Conservation (phyloP, 139 green algal genomes). For the Ettlia oleoabundans region DNA sequence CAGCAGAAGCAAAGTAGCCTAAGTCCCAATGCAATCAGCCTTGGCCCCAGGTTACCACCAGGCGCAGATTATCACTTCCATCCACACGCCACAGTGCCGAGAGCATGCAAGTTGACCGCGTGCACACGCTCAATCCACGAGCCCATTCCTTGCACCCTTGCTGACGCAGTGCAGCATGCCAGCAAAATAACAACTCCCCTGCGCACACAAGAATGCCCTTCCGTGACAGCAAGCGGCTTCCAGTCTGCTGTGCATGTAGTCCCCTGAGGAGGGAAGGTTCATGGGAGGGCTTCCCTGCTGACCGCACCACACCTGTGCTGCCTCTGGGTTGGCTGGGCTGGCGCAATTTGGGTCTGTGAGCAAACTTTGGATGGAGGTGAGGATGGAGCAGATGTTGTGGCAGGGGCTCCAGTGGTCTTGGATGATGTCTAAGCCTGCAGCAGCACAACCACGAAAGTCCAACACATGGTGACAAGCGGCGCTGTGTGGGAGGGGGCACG, state of each 20-base stretch:
- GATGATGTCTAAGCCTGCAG: slow-evolving; percentile 94
- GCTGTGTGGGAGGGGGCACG: no score
- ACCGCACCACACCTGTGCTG: slow-evolving; percentile 63
- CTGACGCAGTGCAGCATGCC: no score
- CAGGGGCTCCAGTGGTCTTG: slow-evolving; percentile 89
- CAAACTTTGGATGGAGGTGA: slow-evolving; percentile 89
- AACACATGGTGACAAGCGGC: no score
- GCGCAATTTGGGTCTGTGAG: slow-evolving; percentile 92
- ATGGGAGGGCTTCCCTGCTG: background rate
- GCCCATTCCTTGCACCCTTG: no score
- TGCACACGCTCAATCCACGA: no score
- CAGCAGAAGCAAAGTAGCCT: background rate
- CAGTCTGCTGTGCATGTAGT: no score
- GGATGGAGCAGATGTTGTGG: slow-evolving; percentile 91
- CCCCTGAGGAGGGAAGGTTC: no score
- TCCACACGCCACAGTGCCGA: background rate
- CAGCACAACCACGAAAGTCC: no score
- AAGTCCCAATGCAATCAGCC: background rate
- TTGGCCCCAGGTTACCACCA: background rate
- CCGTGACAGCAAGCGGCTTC: no score
- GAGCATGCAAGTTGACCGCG: background rate
- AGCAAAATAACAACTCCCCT: no score
- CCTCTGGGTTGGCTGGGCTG: slow-evolving; percentile 91
- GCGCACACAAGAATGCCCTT: no score
- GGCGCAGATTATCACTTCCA: background rate